These are phyloP conservation scores for Taxillus chinensis DNA, from an alignment of 164 flowering plant genomes.

Conservation along the genomic window DNA sequence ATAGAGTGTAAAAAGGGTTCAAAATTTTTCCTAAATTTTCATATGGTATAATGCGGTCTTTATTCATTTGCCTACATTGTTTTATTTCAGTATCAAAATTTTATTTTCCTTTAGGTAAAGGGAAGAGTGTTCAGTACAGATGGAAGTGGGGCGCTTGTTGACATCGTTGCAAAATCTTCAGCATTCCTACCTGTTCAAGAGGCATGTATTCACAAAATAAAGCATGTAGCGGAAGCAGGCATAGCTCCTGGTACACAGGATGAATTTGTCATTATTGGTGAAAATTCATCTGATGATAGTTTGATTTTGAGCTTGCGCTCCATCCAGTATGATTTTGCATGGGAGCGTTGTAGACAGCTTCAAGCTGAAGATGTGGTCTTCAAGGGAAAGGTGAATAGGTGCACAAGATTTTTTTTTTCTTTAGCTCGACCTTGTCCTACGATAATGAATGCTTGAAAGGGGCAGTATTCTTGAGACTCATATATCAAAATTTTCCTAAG, in stretches of 20 bases:
- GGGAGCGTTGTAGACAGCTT: constrained; percentile 94
- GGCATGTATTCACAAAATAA: constrained; percentile 68
- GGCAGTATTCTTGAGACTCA: neutral
- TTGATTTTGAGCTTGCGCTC: constrained; percentile 64
- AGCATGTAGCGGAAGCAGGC: constrained; percentile 71
- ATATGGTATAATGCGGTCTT: too few relatives aligned
- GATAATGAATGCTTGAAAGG: too few relatives aligned
- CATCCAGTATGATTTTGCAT: constrained; percentile 74
- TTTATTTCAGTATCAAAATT: too few relatives aligned
- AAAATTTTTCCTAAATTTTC: too few relatives aligned
- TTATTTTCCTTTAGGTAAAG: constrained; percentile 45
- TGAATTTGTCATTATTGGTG: constrained; percentile 79
- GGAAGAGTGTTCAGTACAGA: constrained; percentile 68
- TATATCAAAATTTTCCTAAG: neutral
- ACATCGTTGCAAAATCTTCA: constrained; percentile 77
- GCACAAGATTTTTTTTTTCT: neutral
- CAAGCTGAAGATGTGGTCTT: constrained; percentile 92
- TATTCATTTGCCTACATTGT: too few relatives aligned
- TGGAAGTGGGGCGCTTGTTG: constrained; percentile 69
- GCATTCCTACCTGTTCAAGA: constrained; percentile 77
- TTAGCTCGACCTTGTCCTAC: neutral
- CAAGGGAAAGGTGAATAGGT: constrained; percentile 80
- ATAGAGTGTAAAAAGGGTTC: too few relatives aligned
- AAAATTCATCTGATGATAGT: constrained; percentile 72
- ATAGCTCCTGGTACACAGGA: constrained; percentile 69